phyloP scores from a whole-genome alignment of 2,329 filamentous ascomycete genomes.

The Stylonectria norvegica region DNA sequence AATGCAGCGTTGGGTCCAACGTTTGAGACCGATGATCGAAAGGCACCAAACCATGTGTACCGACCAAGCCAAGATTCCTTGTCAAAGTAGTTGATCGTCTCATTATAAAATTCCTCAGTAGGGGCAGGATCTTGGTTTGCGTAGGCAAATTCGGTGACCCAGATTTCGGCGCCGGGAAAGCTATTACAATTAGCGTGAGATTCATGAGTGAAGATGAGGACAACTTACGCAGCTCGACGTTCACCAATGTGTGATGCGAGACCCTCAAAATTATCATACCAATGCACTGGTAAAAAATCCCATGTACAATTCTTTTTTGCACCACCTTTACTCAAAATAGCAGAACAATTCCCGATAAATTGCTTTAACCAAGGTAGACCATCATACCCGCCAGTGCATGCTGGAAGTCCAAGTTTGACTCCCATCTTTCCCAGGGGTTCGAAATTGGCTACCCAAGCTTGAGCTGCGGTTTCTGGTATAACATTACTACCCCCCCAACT shows the following conservation, averaged over 20 bases:
- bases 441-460: conserved; percentile 68
- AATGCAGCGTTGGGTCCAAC: conserved; percentile 71
- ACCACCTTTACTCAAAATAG: conserved; percentile 46
- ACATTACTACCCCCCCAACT: conserved; percentile 61
- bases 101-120: conserved; percentile 67
- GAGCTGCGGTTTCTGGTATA: conserved; percentile 57
- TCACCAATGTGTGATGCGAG: conserved; percentile 64
- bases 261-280: conserved; percentile 68
- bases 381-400: conserved; percentile 58
- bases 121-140: conserved; percentile 52
- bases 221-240: conserved; percentile 34
- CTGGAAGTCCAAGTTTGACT: conserved; percentile 67
- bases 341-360: conserved; percentile 62
- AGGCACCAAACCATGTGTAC: conserved; percentile 75
- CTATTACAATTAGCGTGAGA: conserved; percentile 28
- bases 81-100: conserved; percentile 64
- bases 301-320: conserved; percentile 53
- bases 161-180: conserved; percentile 61
- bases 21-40: conserved; percentile 66
- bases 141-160: conserved; percentile 76
- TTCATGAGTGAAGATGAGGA: neutral
- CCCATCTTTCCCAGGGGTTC: conserved; percentile 63
- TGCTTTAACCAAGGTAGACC: conserved; percentile 65
- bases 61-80: conserved; percentile 51
- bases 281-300: conserved; percentile 63